These are phyloP conservation scores for Cryptococcus sp. DNA, from an alignment of 1,284 basidiomycete genomes.

Conservation along the genomic window DNA sequence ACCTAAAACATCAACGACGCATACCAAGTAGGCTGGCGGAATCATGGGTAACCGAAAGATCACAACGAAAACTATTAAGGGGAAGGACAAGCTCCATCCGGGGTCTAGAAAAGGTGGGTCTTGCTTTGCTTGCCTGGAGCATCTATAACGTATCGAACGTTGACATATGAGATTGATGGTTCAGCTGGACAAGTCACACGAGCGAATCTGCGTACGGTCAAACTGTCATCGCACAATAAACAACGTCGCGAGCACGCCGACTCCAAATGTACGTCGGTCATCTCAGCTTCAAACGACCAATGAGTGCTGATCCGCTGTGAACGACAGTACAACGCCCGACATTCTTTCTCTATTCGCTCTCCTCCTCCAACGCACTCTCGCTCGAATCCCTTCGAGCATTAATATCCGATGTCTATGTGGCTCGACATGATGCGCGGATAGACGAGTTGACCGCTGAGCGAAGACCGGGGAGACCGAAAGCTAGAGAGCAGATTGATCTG, in stretches of 20 bases:
- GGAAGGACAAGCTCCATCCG: slow-evolving; percentile 51
- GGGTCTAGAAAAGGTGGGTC: slow-evolving; percentile 50
- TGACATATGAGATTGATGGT: neutral
- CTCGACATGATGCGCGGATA: slow-evolving; percentile 69
- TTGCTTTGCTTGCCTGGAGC: neutral
- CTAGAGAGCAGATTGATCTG: slow-evolving; percentile 66
- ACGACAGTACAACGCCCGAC: slow-evolving; percentile 66
- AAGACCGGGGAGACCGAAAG: slow-evolving; percentile 76
- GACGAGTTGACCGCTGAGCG: slow-evolving; percentile 65
- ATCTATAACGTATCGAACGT: neutral
- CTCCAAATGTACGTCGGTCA: slow-evolving; percentile 34
- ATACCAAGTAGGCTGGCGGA: neutral
- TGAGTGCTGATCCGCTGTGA: slow-evolving; percentile 6
- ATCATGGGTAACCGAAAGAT: slow-evolving; percentile 51
- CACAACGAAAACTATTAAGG: slow-evolving; percentile 53
- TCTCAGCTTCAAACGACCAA: neutral
- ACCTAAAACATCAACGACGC: neutral
- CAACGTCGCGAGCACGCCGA: slow-evolving; percentile 57
- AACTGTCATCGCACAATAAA: slow-evolving; percentile 61
- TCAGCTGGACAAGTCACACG: slow-evolving; percentile 73
- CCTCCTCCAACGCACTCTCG: slow-evolving; percentile 62
- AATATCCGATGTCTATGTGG: slow-evolving; percentile 70
- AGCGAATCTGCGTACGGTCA: slow-evolving; percentile 69
- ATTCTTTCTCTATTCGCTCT: slow-evolving; percentile 75
- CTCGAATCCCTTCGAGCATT: slow-evolving; percentile 70